These are phyloP conservation scores for Capsicum chinense DNA, from an alignment of 257 asterid genomes.

Conservation along the genomic window DNA sequence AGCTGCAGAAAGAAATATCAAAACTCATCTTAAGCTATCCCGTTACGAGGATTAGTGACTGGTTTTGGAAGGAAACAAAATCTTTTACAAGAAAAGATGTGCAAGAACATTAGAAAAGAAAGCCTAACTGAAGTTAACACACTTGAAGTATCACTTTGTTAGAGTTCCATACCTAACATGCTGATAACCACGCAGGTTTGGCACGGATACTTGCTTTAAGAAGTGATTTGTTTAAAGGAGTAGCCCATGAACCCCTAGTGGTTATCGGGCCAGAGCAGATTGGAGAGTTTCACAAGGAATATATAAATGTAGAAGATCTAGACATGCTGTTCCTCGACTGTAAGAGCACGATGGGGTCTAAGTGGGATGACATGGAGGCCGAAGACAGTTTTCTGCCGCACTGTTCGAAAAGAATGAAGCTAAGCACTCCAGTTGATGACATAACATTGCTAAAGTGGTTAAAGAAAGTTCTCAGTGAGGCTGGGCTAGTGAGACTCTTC, in stretches of 20 bases:
- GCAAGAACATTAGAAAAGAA: too few species aligned
- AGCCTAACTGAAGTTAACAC: too few species aligned
- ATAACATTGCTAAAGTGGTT: conserved; percentile 48
- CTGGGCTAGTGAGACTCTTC: conserved; percentile 64
- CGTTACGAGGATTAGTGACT: too few species aligned
- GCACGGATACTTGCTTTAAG: conserved; percentile 86
- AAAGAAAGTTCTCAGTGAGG: conserved; percentile 57
- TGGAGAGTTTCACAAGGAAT: conserved; percentile 79
- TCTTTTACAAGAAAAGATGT: too few species aligned
- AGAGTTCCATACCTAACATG: conserved; percentile 64
- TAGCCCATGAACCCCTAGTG: conserved; percentile 65
- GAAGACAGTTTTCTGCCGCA: conserved; percentile 73
- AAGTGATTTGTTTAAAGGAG: conserved; percentile 60
- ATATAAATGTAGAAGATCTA: conserved; percentile 86
- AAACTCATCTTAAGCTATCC: too few species aligned
- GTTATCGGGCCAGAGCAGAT: conserved; percentile 89
- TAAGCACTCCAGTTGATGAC: conserved; percentile 50
- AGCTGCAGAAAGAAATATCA: too few species aligned
- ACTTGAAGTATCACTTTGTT: too few species aligned
- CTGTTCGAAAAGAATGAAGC: conserved; percentile 48
- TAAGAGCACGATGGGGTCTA: conserved; percentile 61
- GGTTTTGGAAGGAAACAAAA: too few species aligned
- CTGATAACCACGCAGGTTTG: conserved; percentile 93
- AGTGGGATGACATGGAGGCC: conserved; percentile 49
- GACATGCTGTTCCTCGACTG: conserved; percentile 92